A percentile compares a stretch with the other conserved stretches of the same genome.
Evolutionary conservation across 768 basidiomycete species (phyloP).

Genomic region (Mycena galopus): DNA sequence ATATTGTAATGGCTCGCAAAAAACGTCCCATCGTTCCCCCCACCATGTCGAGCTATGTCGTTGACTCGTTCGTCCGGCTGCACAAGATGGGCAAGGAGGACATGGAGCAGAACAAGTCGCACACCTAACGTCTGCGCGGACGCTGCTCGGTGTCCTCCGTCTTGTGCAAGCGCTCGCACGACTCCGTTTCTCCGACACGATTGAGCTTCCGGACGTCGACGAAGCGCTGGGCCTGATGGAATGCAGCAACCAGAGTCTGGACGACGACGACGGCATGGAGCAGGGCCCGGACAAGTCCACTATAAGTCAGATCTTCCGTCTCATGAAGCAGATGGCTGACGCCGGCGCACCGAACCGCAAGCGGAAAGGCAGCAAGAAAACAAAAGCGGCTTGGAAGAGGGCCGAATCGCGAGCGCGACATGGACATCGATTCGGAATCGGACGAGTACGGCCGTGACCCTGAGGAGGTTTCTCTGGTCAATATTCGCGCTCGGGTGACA

Average conservation of each 20-base stretch:
- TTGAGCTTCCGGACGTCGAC: conserved; percentile 91
- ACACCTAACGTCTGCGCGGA: conserved; percentile 97
- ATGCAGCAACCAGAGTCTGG: conserved; percentile 91
- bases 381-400: conserved; percentile 76
- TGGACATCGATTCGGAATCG: conserved; percentile 73
- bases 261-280: conserved; percentile 82
- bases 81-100: conserved; percentile 95
- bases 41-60: conserved; percentile 91
- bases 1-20: conserved; percentile 92
- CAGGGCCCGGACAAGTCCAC: conserved; percentile 82
- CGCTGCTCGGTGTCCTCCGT: conserved; percentile 93
- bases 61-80: conserved; percentile 94
- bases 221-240: conserved; percentile 98
- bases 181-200: conserved; percentile 84
- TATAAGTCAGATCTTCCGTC: conserved; percentile 87
- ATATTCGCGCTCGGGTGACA: conserved; percentile 88
- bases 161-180: conserved; percentile 96
- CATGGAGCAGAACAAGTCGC: conserved; percentile 87
- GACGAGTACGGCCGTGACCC: conserved; percentile 67
- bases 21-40: conserved; percentile 92
- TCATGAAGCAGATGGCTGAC: conserved; percentile 89
- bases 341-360: conserved; percentile 46
- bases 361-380: conserved; percentile 50
- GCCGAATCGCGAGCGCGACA: conserved; percentile 76
- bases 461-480: conserved; percentile 84